Evolutionary conservation across 2,329 filamentous ascomycete genomes (phyloP), one percentile per base, ranked within the genome.

Genomic region (Chrysoporthe puriensis): DNA sequence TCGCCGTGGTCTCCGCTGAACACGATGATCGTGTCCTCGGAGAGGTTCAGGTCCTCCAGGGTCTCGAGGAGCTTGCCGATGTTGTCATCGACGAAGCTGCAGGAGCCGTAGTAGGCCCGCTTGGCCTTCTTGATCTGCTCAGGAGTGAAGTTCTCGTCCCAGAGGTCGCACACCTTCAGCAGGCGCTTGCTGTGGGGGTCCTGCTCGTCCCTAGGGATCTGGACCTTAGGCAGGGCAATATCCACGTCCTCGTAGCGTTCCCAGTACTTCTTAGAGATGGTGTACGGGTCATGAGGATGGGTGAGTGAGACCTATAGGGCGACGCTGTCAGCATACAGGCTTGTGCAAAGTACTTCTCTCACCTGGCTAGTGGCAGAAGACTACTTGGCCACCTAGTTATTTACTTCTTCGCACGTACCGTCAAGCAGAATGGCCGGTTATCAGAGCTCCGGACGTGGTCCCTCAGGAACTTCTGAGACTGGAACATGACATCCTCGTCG

Each of bases 1-100:
- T 97, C 94, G 66, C 94, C 94, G 76, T 97, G 94, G 77, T 97
- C 94, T 57, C 94, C 94, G 68, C 91, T 94, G 81, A 97, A 97
- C 72, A 97, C 89, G 74, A 97, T 84, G 73, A 97, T 94, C 14
- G 94, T 97, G 79, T 97, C 88, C 44, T 97, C 89, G 69, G 90
- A 90, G 57, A 97, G 83, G 7, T 90, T 87, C 75, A 93, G 95
- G 69, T 93, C 86, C 77, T 94, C 91, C 21, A 97, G 83, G 0
- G 92, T 90, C 70, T 88, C 84, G 34, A 97, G 83, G 44, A 97
- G 85, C 76, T 91, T 91, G 67, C 94, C 94, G 72, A 97, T 90
- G 79, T 94, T 94, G 79, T 96, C 92, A 76, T 97, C 94, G 32
- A 97, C 94, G 74, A 97, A 97, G 79, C 91, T 95, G 78, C 96